Conservation (phyloP, 1,139 yeast species). For the Suhomyces maxii region DNA sequence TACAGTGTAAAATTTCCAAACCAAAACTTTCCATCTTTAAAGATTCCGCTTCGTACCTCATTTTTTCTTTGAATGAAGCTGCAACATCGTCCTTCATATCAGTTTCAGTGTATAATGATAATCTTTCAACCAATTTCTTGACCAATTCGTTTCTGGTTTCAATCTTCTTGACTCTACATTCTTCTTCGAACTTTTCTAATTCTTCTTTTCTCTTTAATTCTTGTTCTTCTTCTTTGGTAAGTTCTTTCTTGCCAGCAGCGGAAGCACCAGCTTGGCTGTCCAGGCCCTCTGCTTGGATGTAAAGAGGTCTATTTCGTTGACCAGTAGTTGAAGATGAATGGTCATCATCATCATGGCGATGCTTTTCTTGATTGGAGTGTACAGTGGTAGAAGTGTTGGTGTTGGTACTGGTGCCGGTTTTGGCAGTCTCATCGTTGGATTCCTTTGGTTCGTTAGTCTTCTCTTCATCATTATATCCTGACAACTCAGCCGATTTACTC, state of each 20-base stretch:
- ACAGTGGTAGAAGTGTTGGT: constrained; percentile 4
- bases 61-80: constrained; percentile 66
- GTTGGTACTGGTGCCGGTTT: background rate
- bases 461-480: constrained; percentile 41
- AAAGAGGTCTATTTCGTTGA: constrained; percentile 2
- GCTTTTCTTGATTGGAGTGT: background rate
- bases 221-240: constrained; percentile 46
- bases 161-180: constrained; percentile 67
- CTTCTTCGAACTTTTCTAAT: constrained; percentile 76
- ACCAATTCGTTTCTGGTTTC: constrained; percentile 70
- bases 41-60: constrained; percentile 80
- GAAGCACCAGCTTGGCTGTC: constrained; percentile 17
- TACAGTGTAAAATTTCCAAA: constrained; percentile 80
- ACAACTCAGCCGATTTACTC: constrained; percentile 67
- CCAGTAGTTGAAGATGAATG: background rate
- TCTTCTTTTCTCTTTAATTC: constrained; percentile 55
- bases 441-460: constrained; percentile 18
- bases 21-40: constrained; percentile 95
- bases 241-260: constrained; percentile 17
- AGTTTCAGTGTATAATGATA: constrained; percentile 83
- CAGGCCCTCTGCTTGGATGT: constrained; percentile 18
- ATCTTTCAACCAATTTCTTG: constrained; percentile 60
- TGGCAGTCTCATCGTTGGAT: background rate
- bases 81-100: constrained; percentile 70
- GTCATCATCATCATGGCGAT: background rate